phyloP scores from a whole-genome alignment of 805 yeast species.

The Yamadazyma tumulicola region DNA sequence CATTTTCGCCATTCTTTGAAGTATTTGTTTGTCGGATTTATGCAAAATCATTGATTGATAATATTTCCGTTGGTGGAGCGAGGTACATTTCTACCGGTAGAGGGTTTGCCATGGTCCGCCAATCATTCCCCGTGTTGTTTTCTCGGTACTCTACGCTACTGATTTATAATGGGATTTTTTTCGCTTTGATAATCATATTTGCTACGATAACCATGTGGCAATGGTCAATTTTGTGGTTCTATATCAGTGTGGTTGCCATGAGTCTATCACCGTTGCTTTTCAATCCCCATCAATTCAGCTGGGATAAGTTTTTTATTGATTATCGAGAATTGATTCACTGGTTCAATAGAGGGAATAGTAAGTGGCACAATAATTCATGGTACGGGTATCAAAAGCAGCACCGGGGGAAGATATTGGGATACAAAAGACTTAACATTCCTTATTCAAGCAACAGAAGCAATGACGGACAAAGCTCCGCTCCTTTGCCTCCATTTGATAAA shows the following conservation, averaged over 20 bases:
- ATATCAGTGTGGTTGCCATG: conserved; percentile 66
- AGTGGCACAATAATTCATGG: conserved; percentile 75
- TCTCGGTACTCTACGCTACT: conserved; percentile 70
- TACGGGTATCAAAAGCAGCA: conserved; percentile 48
- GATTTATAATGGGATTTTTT: conserved; percentile 58
- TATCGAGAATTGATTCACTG: conserved; percentile 87
- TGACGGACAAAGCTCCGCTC: too few species aligned
- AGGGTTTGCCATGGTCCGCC: conserved; percentile 81
- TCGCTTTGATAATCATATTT: conserved; percentile 51
- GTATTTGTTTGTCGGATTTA: conserved; percentile 80
- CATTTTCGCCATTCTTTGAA: conserved; percentile 78
- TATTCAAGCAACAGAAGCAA: neutral
- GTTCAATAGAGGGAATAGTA: conserved; percentile 86
- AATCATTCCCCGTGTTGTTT: conserved; percentile 69
- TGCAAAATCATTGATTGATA: conserved; percentile 66
- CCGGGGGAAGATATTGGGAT: conserved; percentile 25
- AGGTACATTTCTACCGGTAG: conserved; percentile 84
- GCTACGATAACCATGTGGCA: conserved; percentile 64
- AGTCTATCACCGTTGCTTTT: conserved; percentile 69
- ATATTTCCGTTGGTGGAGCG: conserved; percentile 81
- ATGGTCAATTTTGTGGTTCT: conserved; percentile 57
- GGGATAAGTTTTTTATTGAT: conserved; percentile 67
- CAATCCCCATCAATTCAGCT: conserved; percentile 75
- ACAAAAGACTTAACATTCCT: conserved; percentile 14
- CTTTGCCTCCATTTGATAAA: too few species aligned